Evolutionary conservation across 306 rosid species (phyloP), one percentile per base, ranked within the genome.

Genomic region (Aeschynomene evenia): DNA sequence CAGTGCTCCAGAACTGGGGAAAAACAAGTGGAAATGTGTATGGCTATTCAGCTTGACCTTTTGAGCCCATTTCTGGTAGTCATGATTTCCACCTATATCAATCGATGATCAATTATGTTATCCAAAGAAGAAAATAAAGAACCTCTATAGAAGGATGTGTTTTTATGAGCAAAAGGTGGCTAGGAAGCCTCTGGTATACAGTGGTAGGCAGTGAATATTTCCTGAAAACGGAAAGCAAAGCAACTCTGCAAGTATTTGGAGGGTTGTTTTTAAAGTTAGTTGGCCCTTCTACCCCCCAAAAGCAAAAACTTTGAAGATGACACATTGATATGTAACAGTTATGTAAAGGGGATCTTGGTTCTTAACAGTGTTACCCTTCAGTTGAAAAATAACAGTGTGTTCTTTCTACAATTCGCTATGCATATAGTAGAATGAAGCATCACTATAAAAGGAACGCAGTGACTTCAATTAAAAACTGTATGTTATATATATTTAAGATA

Each of bases 131-230:
- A 40, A 14, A 13, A 40, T 0, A 40, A n/a, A 40, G 14, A 45
- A 12, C 34, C 9, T 56, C 13, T 33, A 15, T 56, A 6, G 71
- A 76, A n/a, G 74, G 40, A 37, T 12, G 69, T 54, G 16, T 56
- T 34, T 4, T 68, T 39, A 7, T 54, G 71, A 21, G 75, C 62
- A 34, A 70, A 70, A 19, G 48, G 53, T 49, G 62, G 49, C 4
- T 45, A 20, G 36, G 2, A 9, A 16, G 14, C 9, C 9, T 33
- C 8, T 34, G 7, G n/a, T 14, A 13, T 7, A 24, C 6, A 14
- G 36, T 34, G 24, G 34, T 19, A 18, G 63, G 79, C 20, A 29
- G 51, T 28, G 19, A 11, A 9, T 11, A 16, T 50, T 37, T 15
- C 15, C 66, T 24, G 21, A 9, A 23, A 57, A 51, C 4, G 14